Evolutionary conservation across 257 asterid species (phyloP), one percentile per base, ranked within the genome.

Genomic region (Apocynum venetum): DNA sequence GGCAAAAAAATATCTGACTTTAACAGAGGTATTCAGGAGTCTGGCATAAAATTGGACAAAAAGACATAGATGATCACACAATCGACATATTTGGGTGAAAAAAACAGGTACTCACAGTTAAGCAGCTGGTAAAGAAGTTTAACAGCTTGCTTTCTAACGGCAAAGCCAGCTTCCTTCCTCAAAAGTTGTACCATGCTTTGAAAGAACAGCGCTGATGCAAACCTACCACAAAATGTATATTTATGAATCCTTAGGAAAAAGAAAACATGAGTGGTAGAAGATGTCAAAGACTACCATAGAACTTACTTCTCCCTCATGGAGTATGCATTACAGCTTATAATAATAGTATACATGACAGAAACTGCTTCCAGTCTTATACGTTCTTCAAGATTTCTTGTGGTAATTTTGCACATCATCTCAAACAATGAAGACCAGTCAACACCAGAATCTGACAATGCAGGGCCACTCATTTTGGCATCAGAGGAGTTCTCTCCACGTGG

Each of bases 231-330:
- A 83, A 65, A 43, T 77, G 53, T 72, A 82, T 80, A 53, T 78
- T 40, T 47, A 10, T 66, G 49, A 41, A 70, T 63, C 67, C 77
- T 75, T 79, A 82, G 75, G 80, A 64, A 53, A 46, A 44, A 76
- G 77, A 40, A 71, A 63, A 57, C 2, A 72, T 31, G 35, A 19
- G 65, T 12, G 69, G 44, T 68, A 68, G 40, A 82, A 75, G 74
- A 61, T 47, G 64, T 46, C 38, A 69, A 74, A 76, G 66, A 79
- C 67, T 40, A 61, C 8, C 56, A 17, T 40, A 49, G 36, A 77
- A 84, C 96, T 87, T 79, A 95, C 99, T 87, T 89, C 52, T 86
- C 91, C 89, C 99, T 93, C 78, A 86, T 98, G 78, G 76, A 80
- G 85, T 87, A 91, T 53, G 97, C 93, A 85, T 88, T 87, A 75